phyloP scores from a whole-genome alignment of 2,329 filamentous ascomycete genomes.

The Epichloe gansuensis region DNA sequence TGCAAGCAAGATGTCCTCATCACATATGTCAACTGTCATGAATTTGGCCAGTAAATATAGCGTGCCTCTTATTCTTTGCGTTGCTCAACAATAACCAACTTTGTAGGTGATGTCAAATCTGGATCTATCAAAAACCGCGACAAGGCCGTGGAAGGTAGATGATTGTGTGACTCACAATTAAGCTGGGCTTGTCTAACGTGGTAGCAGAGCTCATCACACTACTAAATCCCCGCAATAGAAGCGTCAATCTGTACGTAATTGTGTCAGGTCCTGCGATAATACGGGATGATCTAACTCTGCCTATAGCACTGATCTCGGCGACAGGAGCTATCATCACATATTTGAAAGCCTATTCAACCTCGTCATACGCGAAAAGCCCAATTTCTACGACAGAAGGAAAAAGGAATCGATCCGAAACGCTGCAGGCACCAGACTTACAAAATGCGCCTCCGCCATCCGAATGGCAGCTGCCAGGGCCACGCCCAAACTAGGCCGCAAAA shows the following conservation, averaged over 20 bases:
- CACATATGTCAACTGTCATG: conserved; percentile 21
- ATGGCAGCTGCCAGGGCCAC: conserved; percentile 58
- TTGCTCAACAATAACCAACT: conserved; percentile 6
- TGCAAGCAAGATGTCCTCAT: conserved; percentile 18
- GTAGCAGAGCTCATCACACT: conserved; percentile 24
- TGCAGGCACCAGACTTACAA: conserved; percentile 45
- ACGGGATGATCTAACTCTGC: background rate
- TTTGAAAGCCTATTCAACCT: conserved; percentile 69
- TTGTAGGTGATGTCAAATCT: conserved; percentile 21
- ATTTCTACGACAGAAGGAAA: conserved; percentile 43
- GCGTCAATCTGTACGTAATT: conserved; percentile 24
- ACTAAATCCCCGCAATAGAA: conserved; percentile 23
- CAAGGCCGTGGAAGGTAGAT: conserved; percentile 28
- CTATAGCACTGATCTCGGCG: conserved; percentile 38
- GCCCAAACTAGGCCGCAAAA: conserved; percentile 57
- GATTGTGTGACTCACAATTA: background rate
- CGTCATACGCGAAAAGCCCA: conserved; percentile 52
- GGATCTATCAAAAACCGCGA: conserved; percentile 25
- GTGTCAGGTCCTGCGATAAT: background rate
- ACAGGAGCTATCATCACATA: conserved; percentile 69
- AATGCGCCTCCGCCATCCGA: conserved; percentile 59
- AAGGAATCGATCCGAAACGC: conserved; percentile 31
- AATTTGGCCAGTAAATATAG: conserved; percentile 19
- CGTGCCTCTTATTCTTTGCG: background rate
- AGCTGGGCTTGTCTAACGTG: background rate